Evolutionary conservation across 345 rosid species (phyloP).

Genomic region (Draba incana): DNA sequence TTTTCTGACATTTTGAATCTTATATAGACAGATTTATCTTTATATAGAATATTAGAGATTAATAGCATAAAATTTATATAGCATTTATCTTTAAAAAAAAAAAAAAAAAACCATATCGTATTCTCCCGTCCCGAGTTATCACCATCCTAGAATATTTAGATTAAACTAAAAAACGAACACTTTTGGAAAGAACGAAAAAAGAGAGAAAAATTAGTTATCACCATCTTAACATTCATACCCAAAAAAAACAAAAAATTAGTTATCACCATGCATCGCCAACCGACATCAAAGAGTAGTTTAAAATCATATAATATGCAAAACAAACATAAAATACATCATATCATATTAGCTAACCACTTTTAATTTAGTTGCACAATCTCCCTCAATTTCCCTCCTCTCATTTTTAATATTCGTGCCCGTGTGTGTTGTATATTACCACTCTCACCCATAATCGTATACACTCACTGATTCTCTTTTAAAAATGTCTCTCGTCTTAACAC

Average conservation of each 20-base stretch:
- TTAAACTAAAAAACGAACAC: not conserved
- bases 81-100: too few species aligned
- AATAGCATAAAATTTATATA: too few species aligned
- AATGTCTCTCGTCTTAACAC: conserved; percentile 36
- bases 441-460: not conserved
- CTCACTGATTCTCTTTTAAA: conserved; percentile 23
- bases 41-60: too few species aligned
- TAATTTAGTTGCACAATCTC: conserved; percentile 31
- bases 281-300: conserved; percentile 28
- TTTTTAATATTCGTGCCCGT: not conserved
- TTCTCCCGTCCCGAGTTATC: too few species aligned
- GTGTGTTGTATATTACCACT: conserved; percentile 12
- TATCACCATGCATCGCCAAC: conserved; percentile 30
- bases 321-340: conserved; percentile 4
- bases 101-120: too few species aligned
- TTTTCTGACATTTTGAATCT: too few species aligned
- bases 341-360: conserved; percentile 35
- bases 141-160: not conserved
- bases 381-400: not conserved
- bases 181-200: not conserved
- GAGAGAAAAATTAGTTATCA: too few species aligned
- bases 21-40: too few species aligned
- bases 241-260: too few species aligned
- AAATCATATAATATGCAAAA: conserved; percentile 23
- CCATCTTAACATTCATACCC: too few species aligned